Evolutionary conservation across 257 asterid species (phyloP).

Genomic region (Apocynum venetum): DNA sequence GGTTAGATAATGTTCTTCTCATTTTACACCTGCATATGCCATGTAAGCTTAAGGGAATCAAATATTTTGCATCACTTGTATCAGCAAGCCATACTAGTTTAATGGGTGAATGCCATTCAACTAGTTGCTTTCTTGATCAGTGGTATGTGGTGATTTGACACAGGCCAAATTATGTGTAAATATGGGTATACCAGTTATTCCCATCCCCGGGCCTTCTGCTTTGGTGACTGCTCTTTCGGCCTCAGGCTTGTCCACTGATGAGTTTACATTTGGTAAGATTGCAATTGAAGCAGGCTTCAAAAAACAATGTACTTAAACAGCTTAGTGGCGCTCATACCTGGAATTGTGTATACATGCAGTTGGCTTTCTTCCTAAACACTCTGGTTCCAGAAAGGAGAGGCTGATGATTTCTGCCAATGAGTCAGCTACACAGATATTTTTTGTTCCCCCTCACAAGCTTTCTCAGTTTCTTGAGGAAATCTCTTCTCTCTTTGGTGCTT

Average conservation of each 20-base stretch:
- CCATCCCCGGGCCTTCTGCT: constrained; percentile 97
- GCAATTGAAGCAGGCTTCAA: background rate
- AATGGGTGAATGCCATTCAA: background rate
- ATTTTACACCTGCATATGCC: background rate
- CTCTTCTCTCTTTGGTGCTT: constrained; percentile 53
- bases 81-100: background rate
- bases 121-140: background rate
- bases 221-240: constrained; percentile 83
- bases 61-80: background rate
- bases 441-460: constrained; percentile 93
- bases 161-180: constrained; percentile 76
- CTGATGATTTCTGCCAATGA: constrained; percentile 63
- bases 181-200: constrained; percentile 65
- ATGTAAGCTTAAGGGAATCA: background rate
- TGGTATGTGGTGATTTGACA: constrained; percentile 3
- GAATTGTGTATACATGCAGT: constrained; percentile 47
- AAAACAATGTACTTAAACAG: background rate
- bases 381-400: constrained; percentile 75
- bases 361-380: constrained; percentile 92
- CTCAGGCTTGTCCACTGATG: constrained; percentile 78
- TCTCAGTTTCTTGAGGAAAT: constrained; percentile 75
- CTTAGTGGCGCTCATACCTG: constrained; percentile 10
- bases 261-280: constrained; percentile 82
- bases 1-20: background rate
- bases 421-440: constrained; percentile 76